A percentile compares a stretch with the other conserved stretches of the same genome.
phyloP scores from a whole-genome alignment of 768 basidiomycete species.

The Cyathus striatus region DNA sequence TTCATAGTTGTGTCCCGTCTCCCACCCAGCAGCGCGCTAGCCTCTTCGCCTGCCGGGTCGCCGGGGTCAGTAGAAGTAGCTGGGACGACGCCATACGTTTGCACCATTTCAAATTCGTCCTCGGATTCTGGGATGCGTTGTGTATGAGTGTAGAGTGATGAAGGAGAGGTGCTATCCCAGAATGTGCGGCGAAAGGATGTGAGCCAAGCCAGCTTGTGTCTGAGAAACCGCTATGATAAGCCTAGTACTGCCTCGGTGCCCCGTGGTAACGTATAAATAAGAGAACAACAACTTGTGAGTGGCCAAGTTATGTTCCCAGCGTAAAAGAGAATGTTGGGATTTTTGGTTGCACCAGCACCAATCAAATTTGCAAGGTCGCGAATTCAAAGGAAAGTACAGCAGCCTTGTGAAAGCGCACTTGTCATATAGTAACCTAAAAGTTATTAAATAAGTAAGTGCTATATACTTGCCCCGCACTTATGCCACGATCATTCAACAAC shows the following conservation, averaged over 20 bases:
- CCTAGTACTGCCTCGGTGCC: conserved; percentile 3
- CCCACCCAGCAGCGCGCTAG: conserved; percentile 56
- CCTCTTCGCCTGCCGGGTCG: conserved; percentile 35
- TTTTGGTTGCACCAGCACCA: no score
- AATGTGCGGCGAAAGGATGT: conserved; percentile 1
- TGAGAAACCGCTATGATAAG: not conserved
- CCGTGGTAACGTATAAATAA: no score
- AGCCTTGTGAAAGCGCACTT: no score
- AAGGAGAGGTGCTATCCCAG: not conserved
- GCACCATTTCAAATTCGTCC: conserved; percentile 56
- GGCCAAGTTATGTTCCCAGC: no score
- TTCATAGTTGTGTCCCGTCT: conserved; percentile 18
- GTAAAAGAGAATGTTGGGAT: no score
- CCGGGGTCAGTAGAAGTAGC: conserved; percentile 25
- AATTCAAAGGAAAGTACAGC: no score
- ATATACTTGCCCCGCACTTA: no score
- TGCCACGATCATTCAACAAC: no score
- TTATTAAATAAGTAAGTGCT: no score
- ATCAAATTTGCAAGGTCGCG: no score
- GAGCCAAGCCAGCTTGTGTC: conserved; percentile 9
- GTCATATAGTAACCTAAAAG: no score
- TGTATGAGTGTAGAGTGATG: not conserved
- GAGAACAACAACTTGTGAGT: no score
- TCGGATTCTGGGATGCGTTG: not conserved
- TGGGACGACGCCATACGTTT: conserved; percentile 58